phyloP scores from a whole-genome alignment of 352 stramenopile genomes.

The Phytophthora pluvialis region DNA sequence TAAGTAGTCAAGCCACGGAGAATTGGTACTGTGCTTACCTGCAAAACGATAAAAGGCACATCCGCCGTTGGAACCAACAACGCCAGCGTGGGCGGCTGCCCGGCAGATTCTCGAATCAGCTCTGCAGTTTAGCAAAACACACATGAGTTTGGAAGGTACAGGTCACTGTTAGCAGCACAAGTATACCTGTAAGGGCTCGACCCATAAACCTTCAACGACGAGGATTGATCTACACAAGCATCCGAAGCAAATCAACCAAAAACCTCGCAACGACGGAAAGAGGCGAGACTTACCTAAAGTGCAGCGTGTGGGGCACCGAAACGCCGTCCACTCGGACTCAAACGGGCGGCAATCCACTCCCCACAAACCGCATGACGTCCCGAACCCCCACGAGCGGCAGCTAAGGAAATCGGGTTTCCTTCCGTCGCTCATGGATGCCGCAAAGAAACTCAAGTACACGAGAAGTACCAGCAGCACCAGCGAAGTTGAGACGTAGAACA shows the following conservation, averaged over 20 bases:
- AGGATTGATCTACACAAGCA: conserved; percentile 60
- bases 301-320: conserved; percentile 76
- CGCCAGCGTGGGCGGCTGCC: conserved; percentile 80
- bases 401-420: conserved; percentile 61
- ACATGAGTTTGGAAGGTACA: not conserved
- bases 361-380: conserved; percentile 64
- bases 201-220: conserved; percentile 68
- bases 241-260: conserved; percentile 4
- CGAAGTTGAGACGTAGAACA: conserved; percentile 56
- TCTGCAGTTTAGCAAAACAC: conserved; percentile 26
- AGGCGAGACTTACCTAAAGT: conserved; percentile 50
- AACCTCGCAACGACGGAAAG: not conserved
- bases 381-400: conserved; percentile 74
- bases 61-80: conserved; percentile 69
- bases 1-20: not conserved
- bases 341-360: conserved; percentile 70
- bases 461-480: conserved; percentile 59
- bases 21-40: conserved; percentile 29
- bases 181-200: conserved; percentile 67
- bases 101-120: conserved; percentile 82
- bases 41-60: conserved; percentile 69
- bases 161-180: not conserved
- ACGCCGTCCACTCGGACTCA: conserved; percentile 60
- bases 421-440: conserved; percentile 59
- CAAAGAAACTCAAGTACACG: conserved; percentile 82